Evolutionary conservation across 176 grass and related monocot species (phyloP), one percentile per base, ranked within the genome.

Genomic region (Guadua angustifolia): DNA sequence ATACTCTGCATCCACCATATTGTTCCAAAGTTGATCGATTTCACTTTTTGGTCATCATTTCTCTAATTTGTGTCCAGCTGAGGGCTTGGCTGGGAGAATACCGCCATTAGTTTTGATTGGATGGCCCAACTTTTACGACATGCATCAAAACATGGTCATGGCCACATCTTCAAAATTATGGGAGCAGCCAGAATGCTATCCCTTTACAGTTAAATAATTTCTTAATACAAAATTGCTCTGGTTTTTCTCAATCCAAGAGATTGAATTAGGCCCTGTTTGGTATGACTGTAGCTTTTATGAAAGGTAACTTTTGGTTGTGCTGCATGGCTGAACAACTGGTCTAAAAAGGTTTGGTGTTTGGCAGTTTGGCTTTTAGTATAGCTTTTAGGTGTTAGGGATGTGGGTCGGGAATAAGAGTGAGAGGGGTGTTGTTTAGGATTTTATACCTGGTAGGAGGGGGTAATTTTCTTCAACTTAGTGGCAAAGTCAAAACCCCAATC

Each of bases 11-110:
- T 21, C 46, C 71, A 83, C 14, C 21, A 8, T 38, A 44, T 52
- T 74, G 69, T 65, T 65, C 9, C 29, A 83, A 51, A 51, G 52
- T 73, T 75, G 57, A 63, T 58, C 58, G 29, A 49, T 22, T 65
- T 24, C 22, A 10, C 42, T 32, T 49, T 65, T 0, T 64, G 42
- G 39, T 47, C 42, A 47, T 45, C 9, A 79, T 46, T 64, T 79
- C 25, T 58, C 71, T 38, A 74, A 33, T 56, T 13, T 36, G 9
- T 53, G 29, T 19, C 32, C 35, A 57, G 33, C 19, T 25, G 9
- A n/a, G 9, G 16, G 73, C 3, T 39, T 38, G 32, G 17, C 17
- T 10, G 64, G 3, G 7, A 39, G 64, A 39, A 67, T 67, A 33
- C 26, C 17, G 17, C 72, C 29, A 75, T 39, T 75, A 75, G 2